phyloP scores from a whole-genome alignment of 345 rosid species.

The Brassica rapa region DNA sequence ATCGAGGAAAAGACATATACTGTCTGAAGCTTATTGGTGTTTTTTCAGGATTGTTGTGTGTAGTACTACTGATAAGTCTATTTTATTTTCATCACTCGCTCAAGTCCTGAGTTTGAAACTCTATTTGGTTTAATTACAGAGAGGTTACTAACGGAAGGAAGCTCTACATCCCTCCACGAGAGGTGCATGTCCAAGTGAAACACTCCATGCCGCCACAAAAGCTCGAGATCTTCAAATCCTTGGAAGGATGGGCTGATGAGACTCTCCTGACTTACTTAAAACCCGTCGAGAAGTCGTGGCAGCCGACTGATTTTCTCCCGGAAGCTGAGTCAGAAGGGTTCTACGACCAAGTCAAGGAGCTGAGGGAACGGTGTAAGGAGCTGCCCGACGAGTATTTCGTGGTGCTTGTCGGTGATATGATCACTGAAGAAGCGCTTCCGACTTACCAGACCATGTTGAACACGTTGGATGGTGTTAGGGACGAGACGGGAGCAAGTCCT shows the following conservation, averaged over 20 bases:
- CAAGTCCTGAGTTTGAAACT: not conserved
- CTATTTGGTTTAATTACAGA: conserved; percentile 40
- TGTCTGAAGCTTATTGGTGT: too few relatives aligned
- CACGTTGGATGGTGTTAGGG: conserved; percentile 68
- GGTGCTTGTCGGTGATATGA: conserved; percentile 75
- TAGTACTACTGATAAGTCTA: too few relatives aligned
- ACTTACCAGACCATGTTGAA: conserved; percentile 82
- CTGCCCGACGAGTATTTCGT: conserved; percentile 68
- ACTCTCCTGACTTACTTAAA: conserved; percentile 55
- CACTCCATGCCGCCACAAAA: conserved; percentile 63
- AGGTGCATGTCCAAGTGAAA: conserved; percentile 68
- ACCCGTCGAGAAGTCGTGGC: conserved; percentile 75
- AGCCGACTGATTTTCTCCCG: conserved; percentile 60
- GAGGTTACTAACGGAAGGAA: conserved; percentile 57
- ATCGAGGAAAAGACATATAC: too few relatives aligned
- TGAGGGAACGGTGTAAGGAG: conserved; percentile 60
- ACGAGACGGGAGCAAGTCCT: conserved; percentile 71
- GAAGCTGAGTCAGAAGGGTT: conserved; percentile 58
- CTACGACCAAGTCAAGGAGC: conserved; percentile 62
- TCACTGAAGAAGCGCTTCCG: conserved; percentile 75
- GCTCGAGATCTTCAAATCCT: conserved; percentile 49
- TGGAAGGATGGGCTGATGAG: conserved; percentile 67
- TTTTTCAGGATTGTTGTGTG: too few relatives aligned
- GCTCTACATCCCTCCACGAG: conserved; percentile 58
- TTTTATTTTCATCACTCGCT: too few relatives aligned